Conservation (phyloP, 352 stramenopile species). For the Phytophthora fragariaefolia region DNA sequence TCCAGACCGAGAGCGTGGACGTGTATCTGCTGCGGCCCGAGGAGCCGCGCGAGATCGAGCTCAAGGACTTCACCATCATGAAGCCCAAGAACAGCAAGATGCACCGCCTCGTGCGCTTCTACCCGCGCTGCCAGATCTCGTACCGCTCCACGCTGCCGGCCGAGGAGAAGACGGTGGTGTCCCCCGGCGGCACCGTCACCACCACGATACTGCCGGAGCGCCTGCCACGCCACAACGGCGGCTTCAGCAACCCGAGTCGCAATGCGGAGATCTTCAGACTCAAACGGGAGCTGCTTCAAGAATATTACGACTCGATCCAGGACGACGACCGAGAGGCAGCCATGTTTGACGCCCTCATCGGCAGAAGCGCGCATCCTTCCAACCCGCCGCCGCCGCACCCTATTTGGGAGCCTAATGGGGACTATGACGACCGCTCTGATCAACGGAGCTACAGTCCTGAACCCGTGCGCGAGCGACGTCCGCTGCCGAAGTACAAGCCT, state of each 20-base stretch:
- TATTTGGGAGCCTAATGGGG: background rate
- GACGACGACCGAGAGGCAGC: constrained; percentile 42
- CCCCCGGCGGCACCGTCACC: constrained; percentile 56
- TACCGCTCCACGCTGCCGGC: constrained; percentile 68
- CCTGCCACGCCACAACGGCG: constrained; percentile 66
- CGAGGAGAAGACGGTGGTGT: constrained; percentile 65
- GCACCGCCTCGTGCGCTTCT: constrained; percentile 73
- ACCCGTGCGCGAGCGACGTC: constrained; percentile 9
- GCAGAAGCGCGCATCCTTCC: constrained; percentile 20
- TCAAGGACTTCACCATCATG: constrained; percentile 87
- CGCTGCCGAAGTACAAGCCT: constrained; percentile 59
- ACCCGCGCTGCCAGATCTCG: constrained; percentile 70
- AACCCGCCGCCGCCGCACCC: constrained; percentile 15
- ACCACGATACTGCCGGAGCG: constrained; percentile 50
- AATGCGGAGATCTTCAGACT: constrained; percentile 74
- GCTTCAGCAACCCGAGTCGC: constrained; percentile 77
- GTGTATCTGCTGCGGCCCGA: constrained; percentile 78
- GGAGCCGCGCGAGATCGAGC: constrained; percentile 62
- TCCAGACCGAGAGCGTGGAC: constrained; percentile 66
- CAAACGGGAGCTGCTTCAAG: constrained; percentile 66
- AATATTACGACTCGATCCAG: constrained; percentile 55
- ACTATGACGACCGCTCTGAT: constrained; percentile 2
- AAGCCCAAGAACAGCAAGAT: constrained; percentile 85
- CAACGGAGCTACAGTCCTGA: constrained; percentile 3
- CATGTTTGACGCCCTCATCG: constrained; percentile 44